Base-by-base conservation (phyloP, 2,329 filamentous ascomycete species). In the Aspergillus ruber region DNA sequence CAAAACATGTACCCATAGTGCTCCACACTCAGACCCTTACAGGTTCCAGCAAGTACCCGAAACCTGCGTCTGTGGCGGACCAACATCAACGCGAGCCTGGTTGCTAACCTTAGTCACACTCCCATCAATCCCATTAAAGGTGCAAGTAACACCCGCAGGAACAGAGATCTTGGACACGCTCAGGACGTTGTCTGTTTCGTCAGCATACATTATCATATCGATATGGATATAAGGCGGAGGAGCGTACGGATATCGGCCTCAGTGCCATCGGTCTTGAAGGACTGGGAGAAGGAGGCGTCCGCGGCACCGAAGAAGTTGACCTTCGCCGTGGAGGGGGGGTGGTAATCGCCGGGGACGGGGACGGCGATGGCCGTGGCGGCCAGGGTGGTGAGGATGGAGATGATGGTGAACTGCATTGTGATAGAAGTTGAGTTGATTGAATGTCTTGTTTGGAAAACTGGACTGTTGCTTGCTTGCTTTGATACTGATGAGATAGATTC, bases 31-130 rank as follows among this genome's bases (percentile, higher is more conserved):
- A n/a, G n/a, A n/a, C n/a, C 20, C 20, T 20, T 20, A 29, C 25
- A 29, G 9, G 9, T 29, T 29, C 25, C 25, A 29, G 50, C 57
- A 59, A 12, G 48, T 39, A 7, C 56, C 57, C 23, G 49, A 46
- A 27, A 49, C 29, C 44, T 60, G 58, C 12, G 55, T 58, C 52
- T 60, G 57, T 6, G 57, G 57, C 18, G 56, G 56, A 2, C 56
- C 57, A 20, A 60, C 57, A 29, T 58, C 55, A 3, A 60, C 54
- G 10, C 44, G 49, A 3, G 32, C 43, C 1, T 27, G 43, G n/a
- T 52, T 51, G 33, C 36, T 44, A 17, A 59, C 52, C 12, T 48
- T 49, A 4, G 57, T 60, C 12, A 50, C 43, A n/a, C 48, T 45
- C 39, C 48, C 29, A 13, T 60, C 56, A 33, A 58, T 42, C 13